Conservation (phyloP, 441 rosid genomes). For the Pelargonium fulgidum region DNA sequence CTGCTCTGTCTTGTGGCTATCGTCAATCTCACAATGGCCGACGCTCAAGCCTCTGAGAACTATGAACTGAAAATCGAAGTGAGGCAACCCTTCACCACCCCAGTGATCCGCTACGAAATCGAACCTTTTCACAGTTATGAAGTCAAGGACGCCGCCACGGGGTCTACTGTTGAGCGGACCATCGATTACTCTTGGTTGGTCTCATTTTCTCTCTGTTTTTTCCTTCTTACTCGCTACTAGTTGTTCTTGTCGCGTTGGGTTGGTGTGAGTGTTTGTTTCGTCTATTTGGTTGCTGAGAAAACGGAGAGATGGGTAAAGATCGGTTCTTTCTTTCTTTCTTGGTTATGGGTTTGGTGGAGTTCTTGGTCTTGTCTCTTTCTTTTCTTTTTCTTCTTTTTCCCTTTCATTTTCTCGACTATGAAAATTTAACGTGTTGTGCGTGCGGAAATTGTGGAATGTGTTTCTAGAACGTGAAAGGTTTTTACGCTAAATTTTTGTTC, state of each 20-base stretch:
- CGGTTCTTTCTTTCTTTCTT: background rate
- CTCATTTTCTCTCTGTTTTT: background rate
- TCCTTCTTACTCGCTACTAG: background rate
- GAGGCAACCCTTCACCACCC: background rate
- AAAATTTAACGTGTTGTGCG: background rate
- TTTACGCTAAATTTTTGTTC: background rate
- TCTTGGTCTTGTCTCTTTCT: background rate
- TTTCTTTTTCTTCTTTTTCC: background rate
- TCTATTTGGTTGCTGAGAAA: slow-evolving; percentile 1
- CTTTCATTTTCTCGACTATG: background rate
- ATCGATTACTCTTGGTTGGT: slow-evolving; percentile 15
- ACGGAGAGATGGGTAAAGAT: background rate
- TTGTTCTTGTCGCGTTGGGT: background rate
- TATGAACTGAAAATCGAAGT: background rate
- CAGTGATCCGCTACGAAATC: slow-evolving; percentile 11
- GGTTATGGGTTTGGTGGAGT: background rate
- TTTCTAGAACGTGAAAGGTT: background rate
- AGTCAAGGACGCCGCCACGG: background rate
- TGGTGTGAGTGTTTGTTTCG: background rate
- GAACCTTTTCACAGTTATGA: background rate
- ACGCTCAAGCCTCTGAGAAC: slow-evolving; percentile 4
- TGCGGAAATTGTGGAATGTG: background rate
- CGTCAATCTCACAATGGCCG: background rate
- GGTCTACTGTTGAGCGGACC: background rate
- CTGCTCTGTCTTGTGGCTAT: background rate